These are phyloP conservation scores for Lenzites betulinus DNA, from an alignment of 768 basidiomycete genomes.

Conservation along the genomic window DNA sequence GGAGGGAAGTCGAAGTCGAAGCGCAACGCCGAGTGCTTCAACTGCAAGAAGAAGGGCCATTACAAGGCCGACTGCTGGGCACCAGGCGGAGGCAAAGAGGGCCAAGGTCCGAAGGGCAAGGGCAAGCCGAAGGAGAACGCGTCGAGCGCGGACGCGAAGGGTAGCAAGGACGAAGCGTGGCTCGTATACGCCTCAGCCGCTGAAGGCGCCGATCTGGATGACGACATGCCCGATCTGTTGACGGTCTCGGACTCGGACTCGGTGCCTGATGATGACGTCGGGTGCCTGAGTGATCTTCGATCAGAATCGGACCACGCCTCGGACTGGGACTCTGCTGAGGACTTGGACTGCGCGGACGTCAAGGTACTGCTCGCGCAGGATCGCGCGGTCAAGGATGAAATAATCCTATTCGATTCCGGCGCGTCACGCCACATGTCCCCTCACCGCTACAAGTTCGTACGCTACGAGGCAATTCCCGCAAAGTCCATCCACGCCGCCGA, in stretches of 20 bases:
- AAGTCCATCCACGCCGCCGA: constrained; percentile 32
- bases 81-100: neutral
- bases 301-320: neutral
- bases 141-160: neutral
- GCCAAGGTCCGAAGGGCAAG: neutral
- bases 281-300: neutral
- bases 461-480: constrained; percentile 23
- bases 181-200: neutral
- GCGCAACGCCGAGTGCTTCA: neutral
- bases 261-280: neutral
- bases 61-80: neutral
- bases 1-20: neutral
- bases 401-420: constrained; percentile 36
- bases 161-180: neutral
- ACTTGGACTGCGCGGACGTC: neutral
- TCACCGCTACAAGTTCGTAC: constrained; percentile 32
- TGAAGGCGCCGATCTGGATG: neutral
- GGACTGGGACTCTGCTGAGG: neutral
- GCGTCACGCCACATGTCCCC: constrained; percentile 38
- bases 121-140: neutral
- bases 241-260: neutral
- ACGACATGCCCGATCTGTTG: neutral
- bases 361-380: neutral
- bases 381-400: neutral
- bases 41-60: neutral